phyloP scores from a whole-genome alignment of 2,329 filamentous ascomycete species.

The Colletotrichum orbiculare region DNA sequence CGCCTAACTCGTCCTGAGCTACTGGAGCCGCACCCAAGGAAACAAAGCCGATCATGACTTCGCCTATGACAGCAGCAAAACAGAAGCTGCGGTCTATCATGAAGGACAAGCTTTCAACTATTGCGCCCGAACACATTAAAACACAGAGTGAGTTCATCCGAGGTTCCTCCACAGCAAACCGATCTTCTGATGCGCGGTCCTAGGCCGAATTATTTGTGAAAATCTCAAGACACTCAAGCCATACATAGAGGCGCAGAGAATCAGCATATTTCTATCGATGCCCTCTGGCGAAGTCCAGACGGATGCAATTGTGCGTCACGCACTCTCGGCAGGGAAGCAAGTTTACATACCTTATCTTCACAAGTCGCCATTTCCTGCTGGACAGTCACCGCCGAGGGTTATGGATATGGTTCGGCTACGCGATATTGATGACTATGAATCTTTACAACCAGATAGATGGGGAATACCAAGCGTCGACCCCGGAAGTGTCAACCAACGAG shows the following conservation, averaged over 20 bases:
- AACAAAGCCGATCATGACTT: conserved; percentile 55
- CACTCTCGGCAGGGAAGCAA: conserved; percentile 79
- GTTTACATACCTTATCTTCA: conserved; percentile 95
- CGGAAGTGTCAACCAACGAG: conserved; percentile 71
- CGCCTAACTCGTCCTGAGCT: too few species aligned
- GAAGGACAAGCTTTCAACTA: conserved; percentile 70
- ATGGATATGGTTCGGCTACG: conserved; percentile 96
- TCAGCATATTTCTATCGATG: conserved; percentile 96
- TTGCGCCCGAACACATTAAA: conserved; percentile 71
- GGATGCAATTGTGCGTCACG: conserved; percentile 82
- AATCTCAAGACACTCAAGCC: conserved; percentile 75
- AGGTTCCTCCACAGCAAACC: background rate
- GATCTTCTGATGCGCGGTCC: background rate
- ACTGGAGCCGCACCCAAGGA: too few species aligned
- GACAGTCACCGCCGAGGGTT: conserved; percentile 69
- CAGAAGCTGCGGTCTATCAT: conserved; percentile 78
- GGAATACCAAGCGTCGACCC: conserved; percentile 88
- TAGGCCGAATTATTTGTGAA: conserved; percentile 74
- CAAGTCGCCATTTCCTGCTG: conserved; percentile 60
- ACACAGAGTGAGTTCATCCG: conserved; percentile 73
- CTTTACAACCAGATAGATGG: conserved; percentile 84
- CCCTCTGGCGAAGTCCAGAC: conserved; percentile 88
- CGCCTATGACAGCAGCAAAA: conserved; percentile 74
- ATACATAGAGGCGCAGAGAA: conserved; percentile 78
- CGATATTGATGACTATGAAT: conserved; percentile 80